Conservation (phyloP, 139 green algal genomes). For the Micractinium conductrix region DNA sequence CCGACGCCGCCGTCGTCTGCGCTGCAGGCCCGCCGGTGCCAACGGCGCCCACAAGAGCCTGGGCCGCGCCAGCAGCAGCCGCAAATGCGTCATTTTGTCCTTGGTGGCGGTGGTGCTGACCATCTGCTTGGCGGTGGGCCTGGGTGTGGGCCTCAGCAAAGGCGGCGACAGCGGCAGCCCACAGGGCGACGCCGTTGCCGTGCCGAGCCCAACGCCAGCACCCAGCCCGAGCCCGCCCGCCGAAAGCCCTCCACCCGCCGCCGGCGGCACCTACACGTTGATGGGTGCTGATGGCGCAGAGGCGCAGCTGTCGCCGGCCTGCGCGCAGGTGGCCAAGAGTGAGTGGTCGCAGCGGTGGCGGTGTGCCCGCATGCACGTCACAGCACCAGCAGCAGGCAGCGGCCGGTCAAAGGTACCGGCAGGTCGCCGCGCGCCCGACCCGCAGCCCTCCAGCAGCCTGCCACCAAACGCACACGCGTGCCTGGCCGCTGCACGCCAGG, state of each 20-base stretch:
- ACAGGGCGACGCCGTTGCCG: not conserved
- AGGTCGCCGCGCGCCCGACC: too few species aligned
- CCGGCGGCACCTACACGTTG: not conserved
- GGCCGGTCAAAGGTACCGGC: too few species aligned
- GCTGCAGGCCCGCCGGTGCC: too few species aligned
- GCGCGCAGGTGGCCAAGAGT: not conserved
- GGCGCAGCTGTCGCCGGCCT: not conserved
- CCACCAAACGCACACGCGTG: not conserved
- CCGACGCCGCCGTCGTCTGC: too few species aligned
- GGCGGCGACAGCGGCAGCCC: not conserved
- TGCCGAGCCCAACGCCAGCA: not conserved
- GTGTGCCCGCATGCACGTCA: too few species aligned
- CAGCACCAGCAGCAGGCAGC: too few species aligned
- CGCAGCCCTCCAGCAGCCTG: too few species aligned
- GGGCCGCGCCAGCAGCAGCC: slow-evolving; percentile 20
- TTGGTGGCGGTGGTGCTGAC: not conserved
- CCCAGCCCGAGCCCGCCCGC: not conserved
- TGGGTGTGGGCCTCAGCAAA: slow-evolving; percentile 1
- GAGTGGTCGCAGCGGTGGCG: not conserved
- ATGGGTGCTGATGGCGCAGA: too few species aligned
- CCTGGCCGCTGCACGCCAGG: not conserved
- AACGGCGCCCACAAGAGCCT: too few species aligned
- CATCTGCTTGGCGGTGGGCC: not conserved
- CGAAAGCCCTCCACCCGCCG: not conserved
- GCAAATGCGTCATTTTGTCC: not conserved